Evolutionary conservation across 2,329 filamentous ascomycete species (phyloP).

Genomic region (Trichoderma koningii): DNA sequence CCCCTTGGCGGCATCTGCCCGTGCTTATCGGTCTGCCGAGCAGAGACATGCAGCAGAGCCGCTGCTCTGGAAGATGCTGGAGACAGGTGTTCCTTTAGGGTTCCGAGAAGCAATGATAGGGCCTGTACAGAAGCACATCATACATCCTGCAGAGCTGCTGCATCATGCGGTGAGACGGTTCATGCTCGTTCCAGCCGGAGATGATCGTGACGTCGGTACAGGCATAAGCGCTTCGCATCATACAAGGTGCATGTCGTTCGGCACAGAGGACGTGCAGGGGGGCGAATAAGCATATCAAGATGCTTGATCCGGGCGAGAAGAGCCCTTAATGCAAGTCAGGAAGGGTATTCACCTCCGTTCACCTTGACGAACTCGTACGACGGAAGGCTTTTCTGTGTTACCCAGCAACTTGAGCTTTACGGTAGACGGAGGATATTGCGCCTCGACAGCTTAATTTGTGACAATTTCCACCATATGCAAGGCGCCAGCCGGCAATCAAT

Average conservation of each 20-base stretch:
- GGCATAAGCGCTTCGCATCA: neutral
- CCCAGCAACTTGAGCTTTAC: neutral
- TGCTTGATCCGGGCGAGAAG: conserved; percentile 1
- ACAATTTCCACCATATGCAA: neutral
- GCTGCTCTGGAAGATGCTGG: too few relatives aligned
- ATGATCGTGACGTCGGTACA: neutral
- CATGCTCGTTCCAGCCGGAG: too few relatives aligned
- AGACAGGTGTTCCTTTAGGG: too few relatives aligned
- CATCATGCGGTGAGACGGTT: neutral
- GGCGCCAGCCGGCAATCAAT: neutral
- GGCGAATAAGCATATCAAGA: conserved; percentile 21
- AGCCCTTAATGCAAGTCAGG: too few relatives aligned
- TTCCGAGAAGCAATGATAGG: too few relatives aligned
- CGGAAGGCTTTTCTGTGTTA: neutral
- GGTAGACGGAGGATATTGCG: neutral
- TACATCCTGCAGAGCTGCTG: neutral
- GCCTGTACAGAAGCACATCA: too few relatives aligned
- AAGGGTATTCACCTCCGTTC: too few relatives aligned
- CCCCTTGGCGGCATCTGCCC: neutral
- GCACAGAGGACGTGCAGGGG: neutral
- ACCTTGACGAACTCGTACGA: too few relatives aligned
- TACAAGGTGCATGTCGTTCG: neutral
- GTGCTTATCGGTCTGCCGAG: neutral
- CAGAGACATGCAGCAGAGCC: neutral
- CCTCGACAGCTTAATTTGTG: neutral